These are phyloP conservation scores for Microthyrium microscopicum DNA, from an alignment of 2,329 filamentous ascomycete genomes.

Conservation along the genomic window DNA sequence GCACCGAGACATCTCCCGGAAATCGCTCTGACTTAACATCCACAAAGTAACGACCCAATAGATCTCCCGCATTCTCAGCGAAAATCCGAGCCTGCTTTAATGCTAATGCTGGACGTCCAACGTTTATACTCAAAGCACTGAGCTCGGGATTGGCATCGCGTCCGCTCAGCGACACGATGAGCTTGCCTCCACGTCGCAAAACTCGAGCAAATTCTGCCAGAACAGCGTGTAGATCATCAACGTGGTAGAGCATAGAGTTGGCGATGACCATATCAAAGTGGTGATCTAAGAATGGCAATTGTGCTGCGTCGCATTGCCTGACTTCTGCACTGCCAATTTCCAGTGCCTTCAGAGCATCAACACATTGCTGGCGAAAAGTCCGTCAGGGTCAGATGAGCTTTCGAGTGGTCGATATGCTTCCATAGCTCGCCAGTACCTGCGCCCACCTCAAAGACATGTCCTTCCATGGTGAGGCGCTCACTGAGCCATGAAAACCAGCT, in stretches of 20 bases:
- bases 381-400: slow-evolving; percentile 8
- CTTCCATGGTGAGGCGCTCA: slow-evolving; percentile 4
- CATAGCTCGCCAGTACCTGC: slow-evolving; percentile 12
- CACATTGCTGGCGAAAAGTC: slow-evolving; percentile 11
- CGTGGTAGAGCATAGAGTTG: slow-evolving; percentile 11
- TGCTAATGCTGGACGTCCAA: slow-evolving; percentile 1
- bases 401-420: slow-evolving; percentile 8
- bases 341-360: slow-evolving; percentile 7
- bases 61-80: neutral
- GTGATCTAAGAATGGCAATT: slow-evolving; percentile 8
- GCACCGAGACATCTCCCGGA: slow-evolving; percentile 4
- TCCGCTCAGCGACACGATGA: slow-evolving; percentile 9
- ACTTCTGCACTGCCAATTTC: slow-evolving; percentile 7
- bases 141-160: slow-evolving; percentile 9
- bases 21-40: neutral
- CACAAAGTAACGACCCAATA: neutral
- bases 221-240: slow-evolving; percentile 8
- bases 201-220: slow-evolving; percentile 10
- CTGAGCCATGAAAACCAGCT: slow-evolving; percentile 10
- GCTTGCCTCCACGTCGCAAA: slow-evolving; percentile 8
- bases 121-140: neutral
- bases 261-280: slow-evolving; percentile 10
- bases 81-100: neutral
- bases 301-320: slow-evolving; percentile 8
- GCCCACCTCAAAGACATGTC: slow-evolving; percentile 10